Conservation (phyloP, 2,329 filamentous ascomycete genomes). For the Incumbomyces delicatus region DNA sequence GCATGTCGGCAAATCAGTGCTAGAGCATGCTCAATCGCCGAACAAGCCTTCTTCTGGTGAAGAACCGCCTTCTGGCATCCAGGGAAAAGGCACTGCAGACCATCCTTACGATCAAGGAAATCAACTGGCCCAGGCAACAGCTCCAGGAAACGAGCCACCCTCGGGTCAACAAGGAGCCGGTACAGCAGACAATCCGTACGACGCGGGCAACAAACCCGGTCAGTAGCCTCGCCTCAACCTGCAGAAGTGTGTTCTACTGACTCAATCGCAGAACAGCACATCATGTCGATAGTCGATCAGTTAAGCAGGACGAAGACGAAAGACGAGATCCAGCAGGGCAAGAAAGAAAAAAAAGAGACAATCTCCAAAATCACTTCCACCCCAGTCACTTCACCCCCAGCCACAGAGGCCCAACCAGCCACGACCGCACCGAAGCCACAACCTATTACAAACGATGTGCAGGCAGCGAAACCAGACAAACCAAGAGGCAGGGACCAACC, state of each 20-base stretch:
- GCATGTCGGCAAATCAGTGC: background rate
- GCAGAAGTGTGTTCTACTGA: background rate
- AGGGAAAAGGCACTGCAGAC: slow-evolving; percentile 17
- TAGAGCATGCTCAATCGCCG: background rate
- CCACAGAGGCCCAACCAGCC: background rate
- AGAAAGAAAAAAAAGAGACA: background rate
- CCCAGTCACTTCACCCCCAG: background rate
- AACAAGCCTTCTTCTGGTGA: slow-evolving; percentile 8
- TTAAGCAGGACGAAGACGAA: slow-evolving; percentile 5
- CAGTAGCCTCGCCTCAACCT: background rate
- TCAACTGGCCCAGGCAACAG: slow-evolving; percentile 11
- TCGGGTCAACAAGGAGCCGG: slow-evolving; percentile 15
- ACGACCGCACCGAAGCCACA: background rate
- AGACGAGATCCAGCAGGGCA: background rate
- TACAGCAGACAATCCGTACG: slow-evolving; percentile 11
- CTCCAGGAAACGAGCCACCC: slow-evolving; percentile 12
- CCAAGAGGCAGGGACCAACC: background rate
- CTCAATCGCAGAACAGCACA: background rate
- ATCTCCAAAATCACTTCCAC: background rate
- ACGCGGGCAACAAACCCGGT: slow-evolving; percentile 15
- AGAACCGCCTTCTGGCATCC: slow-evolving; percentile 16
- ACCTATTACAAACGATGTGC: background rate
- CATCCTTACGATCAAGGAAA: slow-evolving; percentile 19
- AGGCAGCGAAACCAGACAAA: background rate
- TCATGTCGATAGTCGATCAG: slow-evolving; percentile 5